Base-by-base conservation (phyloP, 2,329 filamentous ascomycete species). In the Fonsecaea pugnacius region DNA sequence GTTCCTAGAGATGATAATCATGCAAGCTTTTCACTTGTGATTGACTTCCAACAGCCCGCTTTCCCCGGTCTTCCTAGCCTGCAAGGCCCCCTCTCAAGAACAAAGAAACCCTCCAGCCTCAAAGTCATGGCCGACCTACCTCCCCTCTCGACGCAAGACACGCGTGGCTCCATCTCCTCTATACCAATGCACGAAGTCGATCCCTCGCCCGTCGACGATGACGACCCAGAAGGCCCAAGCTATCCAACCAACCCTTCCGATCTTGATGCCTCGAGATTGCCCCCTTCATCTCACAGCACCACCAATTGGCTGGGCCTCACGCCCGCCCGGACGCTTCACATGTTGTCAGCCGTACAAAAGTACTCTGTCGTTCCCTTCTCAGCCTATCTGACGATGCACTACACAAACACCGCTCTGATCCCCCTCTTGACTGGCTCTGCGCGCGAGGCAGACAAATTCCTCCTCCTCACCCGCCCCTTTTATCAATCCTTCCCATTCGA, bases 331-430 rank as follows among this genome's bases (percentile, higher is more conserved):
- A 68, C 69, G 2, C 55, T 65, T 5, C 64, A 65, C 50, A 64
- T 70, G 35, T 67, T 96, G 59, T 84, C 84, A 4, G 86, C 90
- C 54, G 83, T 95, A 38, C 95, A 98, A 77, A 89, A 87, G 75
- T 96, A 96, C 82, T 95, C 92, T 0, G 92, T 90, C 70, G 96
- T 96, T 79, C 87, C 90, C 69, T 93, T 91, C 73, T 87, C 86
- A 67, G 79, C 91, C 69, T 96, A 94, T 79, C 84, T 89, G 36
- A 82, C 86, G 33, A 83, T 95, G 63, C 92, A 96, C 79, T 81
- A 95, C 67, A 83, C 88, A 72, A 96, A 93, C 72, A 94, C 91
- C 36, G 91, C 91, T 7, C 76, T 96, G 50, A 89, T 96, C 69
- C 92, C 92, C 0, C 85, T 95, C 40, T 71, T 88, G 56, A 91